Evolutionary conservation across 805 yeast genomes (phyloP).

Genomic region (Lipomyces anomalus): DNA sequence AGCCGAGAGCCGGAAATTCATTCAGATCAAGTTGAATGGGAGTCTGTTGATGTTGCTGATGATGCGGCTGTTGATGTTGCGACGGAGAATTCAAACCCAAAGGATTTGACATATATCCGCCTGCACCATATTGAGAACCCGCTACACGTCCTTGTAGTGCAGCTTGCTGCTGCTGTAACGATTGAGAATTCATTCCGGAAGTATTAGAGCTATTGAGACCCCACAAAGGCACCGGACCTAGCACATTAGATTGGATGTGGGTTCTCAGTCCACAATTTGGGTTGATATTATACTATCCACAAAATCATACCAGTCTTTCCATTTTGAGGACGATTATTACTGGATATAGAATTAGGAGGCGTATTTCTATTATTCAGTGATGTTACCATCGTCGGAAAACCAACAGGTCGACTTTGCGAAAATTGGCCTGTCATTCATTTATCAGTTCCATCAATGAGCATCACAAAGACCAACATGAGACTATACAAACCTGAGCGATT

Average conservation of each 20-base stretch:
- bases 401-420: conserved; percentile 18
- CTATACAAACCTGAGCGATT: conserved; percentile 2
- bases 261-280: not conserved
- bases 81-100: not conserved
- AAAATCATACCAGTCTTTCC: not conserved
- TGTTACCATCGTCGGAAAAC: conserved; percentile 16
- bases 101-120: not conserved
- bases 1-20: conserved; percentile 18
- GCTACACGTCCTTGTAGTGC: not conserved
- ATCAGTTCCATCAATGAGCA: not conserved
- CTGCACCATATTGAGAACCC: not conserved
- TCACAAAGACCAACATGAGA: no score
- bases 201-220: conserved; percentile 17
- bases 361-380: conserved; percentile 11
- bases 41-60: no score
- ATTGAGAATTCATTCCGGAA: no score
- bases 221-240: conserved; percentile 19
- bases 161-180: conserved; percentile 3
- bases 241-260: no score
- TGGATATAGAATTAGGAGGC: not conserved
- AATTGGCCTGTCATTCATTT: not conserved
- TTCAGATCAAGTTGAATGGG: conserved; percentile 9
- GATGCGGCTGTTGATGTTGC: no score
- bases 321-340: not conserved
- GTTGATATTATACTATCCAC: conserved; percentile 4